phyloP scores from a whole-genome alignment of 2,329 filamentous ascomycete genomes.

The Cytospora mali region DNA sequence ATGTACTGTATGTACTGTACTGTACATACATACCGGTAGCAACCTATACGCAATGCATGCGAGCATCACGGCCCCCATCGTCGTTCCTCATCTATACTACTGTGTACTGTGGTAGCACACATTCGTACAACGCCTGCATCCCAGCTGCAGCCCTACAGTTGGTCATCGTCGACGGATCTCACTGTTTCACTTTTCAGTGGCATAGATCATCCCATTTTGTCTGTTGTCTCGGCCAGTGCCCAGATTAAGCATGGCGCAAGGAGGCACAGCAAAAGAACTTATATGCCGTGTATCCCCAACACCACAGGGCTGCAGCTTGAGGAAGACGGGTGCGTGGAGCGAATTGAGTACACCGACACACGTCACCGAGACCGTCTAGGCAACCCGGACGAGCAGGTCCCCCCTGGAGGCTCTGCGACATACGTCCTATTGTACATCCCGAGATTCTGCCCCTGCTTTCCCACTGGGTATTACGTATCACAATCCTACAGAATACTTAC shows the following conservation, averaged over 20 bases:
- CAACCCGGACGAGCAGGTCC: too few relatives aligned
- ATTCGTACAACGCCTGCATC: slow-evolving; percentile 12
- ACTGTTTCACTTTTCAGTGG: neutral
- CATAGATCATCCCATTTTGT: neutral
- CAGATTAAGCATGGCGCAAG: slow-evolving; percentile 19
- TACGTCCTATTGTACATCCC: neutral
- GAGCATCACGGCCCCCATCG: neutral
- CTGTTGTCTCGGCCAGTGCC: slow-evolving; percentile 19
- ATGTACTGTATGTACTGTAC: too few relatives aligned
- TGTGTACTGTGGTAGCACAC: too few relatives aligned
- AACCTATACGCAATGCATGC: too few relatives aligned
- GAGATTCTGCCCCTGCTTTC: neutral
- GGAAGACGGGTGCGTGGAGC: too few relatives aligned
- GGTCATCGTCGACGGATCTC: slow-evolving; percentile 14
- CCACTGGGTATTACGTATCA: neutral
- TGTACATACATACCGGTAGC: too few relatives aligned
- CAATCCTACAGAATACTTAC: too few relatives aligned
- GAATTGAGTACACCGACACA: too few relatives aligned
- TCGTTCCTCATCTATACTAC: neutral
- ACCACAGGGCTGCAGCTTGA: neutral
- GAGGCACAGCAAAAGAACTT: neutral
- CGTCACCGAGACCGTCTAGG: too few relatives aligned
- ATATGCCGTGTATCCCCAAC: neutral
- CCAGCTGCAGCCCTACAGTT: slow-evolving; percentile 22
- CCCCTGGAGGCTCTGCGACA: neutral